Evolutionary conservation across 768 basidiomycete species (phyloP), one percentile per base, ranked within the genome.

Genomic region (Lepiota brunneoincarnata): DNA sequence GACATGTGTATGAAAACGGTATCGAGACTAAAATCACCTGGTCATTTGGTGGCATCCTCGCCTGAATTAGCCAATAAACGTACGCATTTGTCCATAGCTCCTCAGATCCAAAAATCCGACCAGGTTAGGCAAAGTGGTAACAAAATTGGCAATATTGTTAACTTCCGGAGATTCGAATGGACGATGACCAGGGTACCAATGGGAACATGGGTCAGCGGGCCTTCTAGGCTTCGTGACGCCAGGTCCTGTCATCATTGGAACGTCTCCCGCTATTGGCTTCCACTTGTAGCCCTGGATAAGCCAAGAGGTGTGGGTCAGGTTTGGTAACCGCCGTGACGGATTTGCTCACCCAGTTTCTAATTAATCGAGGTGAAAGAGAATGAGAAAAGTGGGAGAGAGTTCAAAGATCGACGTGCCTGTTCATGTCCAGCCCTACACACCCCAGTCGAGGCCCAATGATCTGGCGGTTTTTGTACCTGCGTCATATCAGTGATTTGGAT

Each of bases 61-160:
- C 14, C 31, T 3, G 2, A 24, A 17, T 37, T 9, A 39, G n/a
- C 26, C 28, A 15, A 23, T 21, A 14, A 18, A 76, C 87, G 54
- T 61, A 91, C 89, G 65, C 78, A 91, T 86, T 64, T 93, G 90
- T 0, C 91, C 91, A 62, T 91, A 94, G 60, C 84, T 88, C 58
- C 92, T 75, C 46, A 93, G 64, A 68, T 93, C 90, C 28, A 92
- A 54, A 67, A 90, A 93, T 1, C 76, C 84, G 17, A 78, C 73
- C 14, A 90, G 70, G 56, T 76, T 73, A 5, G 79, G 73, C 10
- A 81, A 68, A 6, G 73, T 74, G 17, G 73, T 72, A 50, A 90
- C 71, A 65, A 82, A 90, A 60, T 86, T 83, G 3, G 86, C 85
- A 54, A 93, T 78, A 56, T 82, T 87, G 67, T 83, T 83, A 15